Evolutionary conservation across 805 yeast genomes (phyloP), one percentile per base, ranked within the genome.

Genomic region (Cyberlindnera euphorbiae): DNA sequence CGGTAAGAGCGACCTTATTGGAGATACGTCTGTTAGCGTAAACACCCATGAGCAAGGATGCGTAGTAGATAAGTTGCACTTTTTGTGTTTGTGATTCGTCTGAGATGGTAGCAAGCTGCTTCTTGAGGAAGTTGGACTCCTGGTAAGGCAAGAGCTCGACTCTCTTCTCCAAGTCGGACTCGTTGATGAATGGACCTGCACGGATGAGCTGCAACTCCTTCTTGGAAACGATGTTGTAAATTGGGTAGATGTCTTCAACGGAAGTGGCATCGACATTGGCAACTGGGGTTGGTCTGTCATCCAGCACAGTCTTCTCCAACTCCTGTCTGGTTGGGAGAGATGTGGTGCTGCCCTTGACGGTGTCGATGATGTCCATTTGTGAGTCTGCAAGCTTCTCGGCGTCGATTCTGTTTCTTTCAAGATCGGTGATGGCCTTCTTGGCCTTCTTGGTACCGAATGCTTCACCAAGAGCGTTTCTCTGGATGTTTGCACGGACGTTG

Each of bases 391-490:
- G 72, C 59, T 79, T 75, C 35, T 77, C 94, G 2, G 96, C 73
- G 57, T 93, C 97, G 54, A 93, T 79, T 51, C 83, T 73, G 63
- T 93, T 93, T 59, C 82, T 77, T 53, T 81, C 93, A 52, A 78
- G 62, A 56, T 82, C 90, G 34, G 75, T 66, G 53, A 93, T 83
- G 24, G 95, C 95, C 50, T 86, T 82, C 66, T 87, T 90, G 44
- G 97, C 97, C 66, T 79, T 89, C 66, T 85, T 89, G 39, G 98
- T 90, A 71, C 98, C 98, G 52, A 93, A 93, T 3, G 93, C 94
- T 62, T 87, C 90, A 55, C 98, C 98, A 55, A 93, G 71, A 2
- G 86, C 82, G 38, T 76, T 84, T 58, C 97, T 75, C 62, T 85
- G 86, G 13, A 69, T 64, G 40, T 72, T 65, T 49, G 54, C 52